phyloP scores from a whole-genome alignment of 805 yeast genomes.

The Spathaspora hagerdaliae region DNA sequence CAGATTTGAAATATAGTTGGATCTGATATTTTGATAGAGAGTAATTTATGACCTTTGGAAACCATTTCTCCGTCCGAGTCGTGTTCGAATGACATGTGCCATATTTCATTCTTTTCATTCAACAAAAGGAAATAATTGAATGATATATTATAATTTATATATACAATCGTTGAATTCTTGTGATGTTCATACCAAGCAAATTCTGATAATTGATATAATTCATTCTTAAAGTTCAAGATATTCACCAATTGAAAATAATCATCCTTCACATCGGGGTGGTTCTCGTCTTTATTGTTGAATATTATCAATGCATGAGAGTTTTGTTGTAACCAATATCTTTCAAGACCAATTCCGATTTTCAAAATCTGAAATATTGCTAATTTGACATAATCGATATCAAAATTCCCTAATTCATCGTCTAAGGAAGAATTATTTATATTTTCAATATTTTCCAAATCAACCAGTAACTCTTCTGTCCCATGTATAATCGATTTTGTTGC shows the following conservation, averaged over 20 bases:
- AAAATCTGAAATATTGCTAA: slow-evolving; percentile 27
- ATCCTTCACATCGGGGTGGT: slow-evolving; percentile 4
- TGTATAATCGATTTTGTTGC: slow-evolving; percentile 32
- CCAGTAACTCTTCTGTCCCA: slow-evolving; percentile 14
- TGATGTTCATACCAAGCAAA: slow-evolving; percentile 23
- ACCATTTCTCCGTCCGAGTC: slow-evolving; percentile 6
- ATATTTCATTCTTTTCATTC: slow-evolving; percentile 21
- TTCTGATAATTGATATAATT: slow-evolving; percentile 21
- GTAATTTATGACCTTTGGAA: slow-evolving; percentile 14
- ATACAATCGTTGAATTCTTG: slow-evolving; percentile 10
- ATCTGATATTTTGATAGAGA: neutral
- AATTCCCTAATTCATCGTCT: slow-evolving; percentile 31
- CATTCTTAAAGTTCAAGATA: slow-evolving; percentile 25
- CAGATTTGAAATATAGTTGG: neutral
- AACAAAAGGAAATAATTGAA: slow-evolving; percentile 26
- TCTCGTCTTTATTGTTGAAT: slow-evolving; percentile 16
- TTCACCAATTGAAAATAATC: slow-evolving; percentile 30
- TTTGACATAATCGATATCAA: slow-evolving; percentile 22
- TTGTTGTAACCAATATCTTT: slow-evolving; percentile 32
- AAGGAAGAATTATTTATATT: slow-evolving; percentile 21
- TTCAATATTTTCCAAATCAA: slow-evolving; percentile 33
- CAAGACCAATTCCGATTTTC: slow-evolving; percentile 28
- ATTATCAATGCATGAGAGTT: slow-evolving; percentile 37
- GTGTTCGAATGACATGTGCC: slow-evolving; percentile 16
- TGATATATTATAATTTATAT: slow-evolving; percentile 21